phyloP scores from a whole-genome alignment of 345 rosid genomes.

The Brassica nigra region DNA sequence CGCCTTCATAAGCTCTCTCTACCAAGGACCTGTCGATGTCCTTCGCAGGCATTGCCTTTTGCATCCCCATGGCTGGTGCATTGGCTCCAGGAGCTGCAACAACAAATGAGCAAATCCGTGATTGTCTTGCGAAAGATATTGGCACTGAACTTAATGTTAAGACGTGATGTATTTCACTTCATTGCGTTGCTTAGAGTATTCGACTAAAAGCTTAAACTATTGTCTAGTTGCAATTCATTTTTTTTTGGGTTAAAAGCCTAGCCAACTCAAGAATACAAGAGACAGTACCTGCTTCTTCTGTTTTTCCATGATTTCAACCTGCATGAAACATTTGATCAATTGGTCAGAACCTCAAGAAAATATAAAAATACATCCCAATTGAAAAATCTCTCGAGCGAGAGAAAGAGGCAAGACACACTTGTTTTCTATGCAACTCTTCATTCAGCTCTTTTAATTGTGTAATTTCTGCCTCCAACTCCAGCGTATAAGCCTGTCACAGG shows the following conservation, averaged over 20 bases:
- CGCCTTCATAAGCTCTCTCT: conserved; percentile 35
- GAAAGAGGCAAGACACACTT: conserved; percentile 50
- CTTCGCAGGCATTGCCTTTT: conserved; percentile 79
- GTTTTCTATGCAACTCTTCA: conserved; percentile 71
- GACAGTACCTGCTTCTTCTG: conserved; percentile 62
- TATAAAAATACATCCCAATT: neutral
- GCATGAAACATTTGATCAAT: conserved; percentile 41
- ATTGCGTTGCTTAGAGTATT: neutral
- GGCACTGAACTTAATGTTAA: neutral
- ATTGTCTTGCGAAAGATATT: neutral
- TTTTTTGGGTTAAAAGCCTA: neutral
- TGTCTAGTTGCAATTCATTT: neutral
- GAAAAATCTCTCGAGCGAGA: conserved; percentile 1
- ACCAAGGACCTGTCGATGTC: conserved; percentile 92
- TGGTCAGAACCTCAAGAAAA: conserved; percentile 3
- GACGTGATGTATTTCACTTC: neutral
- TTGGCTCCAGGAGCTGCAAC: conserved; percentile 51
- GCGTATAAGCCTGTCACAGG: conserved; percentile 75
- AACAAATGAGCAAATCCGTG: conserved; percentile 3
- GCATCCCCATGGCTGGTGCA: conserved; percentile 56
- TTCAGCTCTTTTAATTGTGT: conserved; percentile 80
- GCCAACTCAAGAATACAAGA: neutral
- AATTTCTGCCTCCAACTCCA: conserved; percentile 92
- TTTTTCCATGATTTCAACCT: conserved; percentile 58
- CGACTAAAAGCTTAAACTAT: too few relatives aligned